phyloP scores from a whole-genome alignment of 2,329 filamentous ascomycete species.

The Penicillium psychrosexuale region DNA sequence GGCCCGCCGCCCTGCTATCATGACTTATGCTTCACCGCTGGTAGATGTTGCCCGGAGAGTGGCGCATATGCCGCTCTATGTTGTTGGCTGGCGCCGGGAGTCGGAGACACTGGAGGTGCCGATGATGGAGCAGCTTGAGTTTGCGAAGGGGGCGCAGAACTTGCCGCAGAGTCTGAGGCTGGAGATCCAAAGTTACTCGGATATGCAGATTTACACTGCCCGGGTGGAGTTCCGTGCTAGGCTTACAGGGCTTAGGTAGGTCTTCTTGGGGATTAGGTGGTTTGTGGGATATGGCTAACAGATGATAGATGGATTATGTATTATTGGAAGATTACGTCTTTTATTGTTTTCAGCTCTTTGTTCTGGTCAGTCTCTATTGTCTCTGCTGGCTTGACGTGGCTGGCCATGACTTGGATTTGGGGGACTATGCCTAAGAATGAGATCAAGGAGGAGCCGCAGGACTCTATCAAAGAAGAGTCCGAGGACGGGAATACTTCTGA shows the following conservation, averaged over 20 bases:
- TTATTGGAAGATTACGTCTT: slow-evolving; percentile 68
- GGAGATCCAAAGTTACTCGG: slow-evolving; percentile 67
- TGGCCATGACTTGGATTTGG: slow-evolving; percentile 49
- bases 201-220: slow-evolving; percentile 73
- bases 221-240: slow-evolving; percentile 68
- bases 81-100: slow-evolving; percentile 64
- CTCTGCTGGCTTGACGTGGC: slow-evolving; percentile 65
- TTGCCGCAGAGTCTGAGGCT: slow-evolving; percentile 56
- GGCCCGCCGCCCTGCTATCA: slow-evolving; percentile 70
- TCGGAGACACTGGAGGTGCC: slow-evolving; percentile 61
- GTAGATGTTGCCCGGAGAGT: slow-evolving; percentile 61
- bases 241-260: slow-evolving; percentile 66
- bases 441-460: slow-evolving; percentile 30
- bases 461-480: slow-evolving; percentile 15
- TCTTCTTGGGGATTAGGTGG: not conserved
- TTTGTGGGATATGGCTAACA: slow-evolving; percentile 17
- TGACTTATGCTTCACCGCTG: slow-evolving; percentile 74
- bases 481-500: slow-evolving; percentile 12
- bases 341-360: slow-evolving; percentile 62
- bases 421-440: slow-evolving; percentile 23
- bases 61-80: slow-evolving; percentile 64
- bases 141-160: slow-evolving; percentile 54
- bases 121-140: slow-evolving; percentile 72
- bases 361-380: slow-evolving; percentile 78
- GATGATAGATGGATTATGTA: slow-evolving; percentile 74